These are phyloP conservation scores for Astrocystis sublimbata DNA, from an alignment of 495 filamentous ascomycete species.

Conservation along the genomic window DNA sequence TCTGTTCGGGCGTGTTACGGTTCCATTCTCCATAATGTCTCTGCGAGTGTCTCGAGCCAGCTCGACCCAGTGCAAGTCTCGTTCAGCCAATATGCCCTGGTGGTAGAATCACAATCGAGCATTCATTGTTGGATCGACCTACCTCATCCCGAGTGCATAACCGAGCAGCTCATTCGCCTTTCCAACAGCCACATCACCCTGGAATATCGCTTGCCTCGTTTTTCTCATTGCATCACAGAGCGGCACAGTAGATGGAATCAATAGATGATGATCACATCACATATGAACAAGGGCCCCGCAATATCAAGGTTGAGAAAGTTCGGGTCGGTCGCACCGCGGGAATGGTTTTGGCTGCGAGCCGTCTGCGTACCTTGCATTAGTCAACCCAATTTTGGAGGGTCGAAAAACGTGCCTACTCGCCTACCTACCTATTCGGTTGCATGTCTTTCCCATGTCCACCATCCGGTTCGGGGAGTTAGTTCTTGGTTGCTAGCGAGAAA, in stretches of 20 bases:
- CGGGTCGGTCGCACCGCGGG: background rate
- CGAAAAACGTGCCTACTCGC: slow-evolving; percentile 18
- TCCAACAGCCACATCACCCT: background rate
- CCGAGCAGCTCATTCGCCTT: background rate
- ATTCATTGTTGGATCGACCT: background rate
- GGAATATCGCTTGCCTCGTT: background rate
- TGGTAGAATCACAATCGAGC: background rate
- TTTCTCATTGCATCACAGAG: background rate
- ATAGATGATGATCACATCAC: background rate
- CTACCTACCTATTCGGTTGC: too few species aligned
- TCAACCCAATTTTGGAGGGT: slow-evolving; percentile 9
- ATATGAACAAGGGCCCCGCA: background rate
- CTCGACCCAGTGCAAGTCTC: background rate
- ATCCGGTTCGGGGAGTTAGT: too few species aligned
- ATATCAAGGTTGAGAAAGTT: too few species aligned
- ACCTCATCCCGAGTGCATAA: background rate
- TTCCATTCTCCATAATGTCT: too few species aligned
- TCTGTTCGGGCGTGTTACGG: background rate
- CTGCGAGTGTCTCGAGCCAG: too few species aligned
- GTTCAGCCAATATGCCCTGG: slow-evolving; percentile 1
- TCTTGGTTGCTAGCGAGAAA: too few species aligned
- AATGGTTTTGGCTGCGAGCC: slow-evolving; percentile 9
- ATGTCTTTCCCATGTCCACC: too few species aligned
- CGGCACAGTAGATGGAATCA: background rate
- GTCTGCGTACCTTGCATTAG: slow-evolving; percentile 24